phyloP scores from a whole-genome alignment of 306 rosid genomes.

The Urtica urens region DNA sequence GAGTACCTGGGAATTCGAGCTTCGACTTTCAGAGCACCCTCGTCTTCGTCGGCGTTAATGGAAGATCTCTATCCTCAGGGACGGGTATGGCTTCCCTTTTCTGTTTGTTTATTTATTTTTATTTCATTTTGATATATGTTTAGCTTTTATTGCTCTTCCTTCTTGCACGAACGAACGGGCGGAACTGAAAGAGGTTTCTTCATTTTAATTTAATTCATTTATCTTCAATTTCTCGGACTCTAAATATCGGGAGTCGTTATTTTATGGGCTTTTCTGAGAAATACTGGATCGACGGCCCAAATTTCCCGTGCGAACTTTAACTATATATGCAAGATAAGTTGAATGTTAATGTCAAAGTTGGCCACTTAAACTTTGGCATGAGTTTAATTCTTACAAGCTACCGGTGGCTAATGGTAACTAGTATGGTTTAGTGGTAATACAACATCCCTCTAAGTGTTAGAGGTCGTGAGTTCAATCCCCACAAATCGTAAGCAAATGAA shows the following conservation, averaged over 20 bases:
- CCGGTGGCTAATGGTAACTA: no score
- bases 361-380: no score
- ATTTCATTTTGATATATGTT: background rate
- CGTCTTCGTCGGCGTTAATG: background rate
- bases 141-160: no score
- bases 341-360: no score
- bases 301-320: background rate
- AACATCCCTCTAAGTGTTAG: no score
- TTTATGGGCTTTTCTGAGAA: constrained; percentile 1
- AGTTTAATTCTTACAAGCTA: no score
- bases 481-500: no score
- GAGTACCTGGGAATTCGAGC: constrained; percentile 16
- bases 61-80: constrained; percentile 1
- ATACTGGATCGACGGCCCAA: background rate
- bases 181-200: constrained; percentile 18
- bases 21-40: background rate
- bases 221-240: constrained; percentile 5
- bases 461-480: no score
- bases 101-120: background rate
- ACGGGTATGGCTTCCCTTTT: constrained; percentile 2
- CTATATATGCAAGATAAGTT: no score
- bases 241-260: background rate
- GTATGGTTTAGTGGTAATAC: no score
- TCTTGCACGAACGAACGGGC: constrained; percentile 3
- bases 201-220: constrained; percentile 1